A percentile compares a stretch with the other conserved stretches of the same genome.
Conservation (phyloP, 2,329 filamentous ascomycete species). For the Botrytis porri region DNA sequence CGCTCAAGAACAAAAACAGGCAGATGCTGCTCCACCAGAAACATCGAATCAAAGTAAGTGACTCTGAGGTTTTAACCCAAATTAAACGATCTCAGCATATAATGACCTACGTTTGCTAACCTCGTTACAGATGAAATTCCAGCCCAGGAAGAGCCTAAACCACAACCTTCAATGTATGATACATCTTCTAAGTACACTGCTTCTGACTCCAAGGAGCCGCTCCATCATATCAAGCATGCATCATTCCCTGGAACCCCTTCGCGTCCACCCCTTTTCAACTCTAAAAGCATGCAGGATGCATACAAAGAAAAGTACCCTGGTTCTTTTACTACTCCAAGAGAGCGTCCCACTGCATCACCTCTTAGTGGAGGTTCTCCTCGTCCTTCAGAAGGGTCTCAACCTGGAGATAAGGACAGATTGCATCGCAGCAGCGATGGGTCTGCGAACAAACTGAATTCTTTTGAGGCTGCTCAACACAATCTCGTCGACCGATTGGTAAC, state of each 20-base stretch:
- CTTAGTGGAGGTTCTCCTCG: constrained; percentile 34
- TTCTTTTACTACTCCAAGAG: constrained; percentile 16
- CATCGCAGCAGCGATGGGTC: not conserved
- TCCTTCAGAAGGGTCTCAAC: constrained; percentile 29
- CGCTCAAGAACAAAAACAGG: constrained; percentile 13
- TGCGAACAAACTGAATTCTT: constrained; percentile 27
- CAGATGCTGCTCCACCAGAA: constrained; percentile 8
- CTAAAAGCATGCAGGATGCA: constrained; percentile 17
- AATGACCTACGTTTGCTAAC: constrained; percentile 25
- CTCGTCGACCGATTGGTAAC: constrained; percentile 30
- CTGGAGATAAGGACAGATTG: constrained; percentile 22
- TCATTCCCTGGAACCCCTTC: constrained; percentile 14
- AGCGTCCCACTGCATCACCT: constrained; percentile 25
- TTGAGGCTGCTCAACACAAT: constrained; percentile 30
- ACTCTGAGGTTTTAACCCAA: constrained; percentile 23
- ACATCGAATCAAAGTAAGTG: constrained; percentile 29
- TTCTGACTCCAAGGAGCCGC: constrained; percentile 11
- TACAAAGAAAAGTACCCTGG: constrained; percentile 22
- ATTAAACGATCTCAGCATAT: constrained; percentile 26
- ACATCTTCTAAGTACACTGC: constrained; percentile 18
- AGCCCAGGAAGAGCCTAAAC: constrained; percentile 22
- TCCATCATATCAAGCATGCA: constrained; percentile 12
- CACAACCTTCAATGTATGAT: constrained; percentile 35
- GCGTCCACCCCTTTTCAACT: constrained; percentile 1
- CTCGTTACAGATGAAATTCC: constrained; percentile 30